Percentiles rank a stretch among this genome's conserved stretches.
These are phyloP conservation scores for Podaxis mareebaensis DNA, from an alignment of 768 basidiomycete genomes.

Conservation along the genomic window DNA sequence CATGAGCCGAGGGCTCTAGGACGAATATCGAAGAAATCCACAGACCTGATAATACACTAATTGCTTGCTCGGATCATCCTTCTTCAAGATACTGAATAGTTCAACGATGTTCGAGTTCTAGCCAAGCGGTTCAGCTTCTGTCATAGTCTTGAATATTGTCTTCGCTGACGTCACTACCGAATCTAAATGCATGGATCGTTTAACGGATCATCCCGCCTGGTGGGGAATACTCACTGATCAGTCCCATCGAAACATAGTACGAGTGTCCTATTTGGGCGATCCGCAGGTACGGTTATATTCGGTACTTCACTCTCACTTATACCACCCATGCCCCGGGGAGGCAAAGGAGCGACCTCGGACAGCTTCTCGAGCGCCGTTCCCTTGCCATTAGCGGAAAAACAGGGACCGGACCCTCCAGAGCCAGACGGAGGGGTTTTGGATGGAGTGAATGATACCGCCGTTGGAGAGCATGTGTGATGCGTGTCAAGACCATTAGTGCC, in stretches of 20 bases:
- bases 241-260: constrained; percentile 66
- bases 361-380: neutral
- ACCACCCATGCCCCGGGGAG: neutral
- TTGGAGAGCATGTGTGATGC: neutral
- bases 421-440: neutral
- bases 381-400: neutral
- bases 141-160: neutral
- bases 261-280: constrained; percentile 29
- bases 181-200: constrained; percentile 6
- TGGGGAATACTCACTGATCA: constrained; percentile 38
- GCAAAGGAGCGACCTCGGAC: neutral
- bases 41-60: constrained; percentile 37
- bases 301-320: neutral
- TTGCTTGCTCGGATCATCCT: constrained; percentile 35
- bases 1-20: neutral
- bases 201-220: neutral
- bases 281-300: constrained; percentile 16
- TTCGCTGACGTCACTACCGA: constrained; percentile 22
- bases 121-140: neutral
- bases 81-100: constrained; percentile 36
- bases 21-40: neutral
- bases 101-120: constrained; percentile 44
- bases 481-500: neutral
- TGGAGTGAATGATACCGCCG: neutral
- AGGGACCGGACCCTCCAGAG: neutral